A percentile compares a stretch with the other conserved stretches of the same genome.
Conservation (phyloP, 352 stramenopile genomes). For the Phytophthora brassicae region DNA sequence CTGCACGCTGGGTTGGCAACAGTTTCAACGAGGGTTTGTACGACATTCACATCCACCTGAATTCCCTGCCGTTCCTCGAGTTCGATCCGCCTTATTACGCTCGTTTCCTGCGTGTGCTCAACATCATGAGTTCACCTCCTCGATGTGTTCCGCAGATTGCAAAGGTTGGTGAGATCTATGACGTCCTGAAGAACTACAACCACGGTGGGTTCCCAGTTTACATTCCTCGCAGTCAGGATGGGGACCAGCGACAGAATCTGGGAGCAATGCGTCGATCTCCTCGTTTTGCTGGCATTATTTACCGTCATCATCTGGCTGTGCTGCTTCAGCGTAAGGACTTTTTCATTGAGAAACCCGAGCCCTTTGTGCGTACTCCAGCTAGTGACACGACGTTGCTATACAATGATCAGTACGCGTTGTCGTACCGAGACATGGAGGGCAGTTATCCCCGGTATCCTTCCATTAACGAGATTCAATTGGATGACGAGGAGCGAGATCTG, state of each 20-base stretch:
- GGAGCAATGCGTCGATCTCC: slow-evolving; percentile 31
- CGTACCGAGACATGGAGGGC: slow-evolving; percentile 83
- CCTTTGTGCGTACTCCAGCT: slow-evolving; percentile 77
- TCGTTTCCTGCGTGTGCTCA: slow-evolving; percentile 70
- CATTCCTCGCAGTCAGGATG: slow-evolving; percentile 48
- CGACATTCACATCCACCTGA: slow-evolving; percentile 98
- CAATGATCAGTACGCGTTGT: slow-evolving; percentile 87
- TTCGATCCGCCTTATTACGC: slow-evolving; percentile 90
- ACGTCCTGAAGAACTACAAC: slow-evolving; percentile 66
- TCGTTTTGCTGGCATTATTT: slow-evolving; percentile 76
- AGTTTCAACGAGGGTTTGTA: slow-evolving; percentile 98
- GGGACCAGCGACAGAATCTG: slow-evolving; percentile 23
- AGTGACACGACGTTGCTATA: slow-evolving; percentile 81
- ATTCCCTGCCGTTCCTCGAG: slow-evolving; percentile 96
- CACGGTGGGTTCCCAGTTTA: slow-evolving; percentile 82
- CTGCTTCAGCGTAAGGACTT: slow-evolving; percentile 88
- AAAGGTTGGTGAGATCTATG: slow-evolving; percentile 80
- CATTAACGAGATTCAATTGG: slow-evolving; percentile 87
- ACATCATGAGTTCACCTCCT: slow-evolving; percentile 76
- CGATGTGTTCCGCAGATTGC: slow-evolving; percentile 68
- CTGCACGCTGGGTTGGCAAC: slow-evolving; percentile 96
- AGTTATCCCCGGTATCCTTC: slow-evolving; percentile 79
- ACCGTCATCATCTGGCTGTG: slow-evolving; percentile 75
- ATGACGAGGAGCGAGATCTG: slow-evolving; percentile 87
- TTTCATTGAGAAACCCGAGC: slow-evolving; percentile 71